Base-by-base conservation (phyloP, 805 yeast species). In the Starmerella potacharoeniae region DNA sequence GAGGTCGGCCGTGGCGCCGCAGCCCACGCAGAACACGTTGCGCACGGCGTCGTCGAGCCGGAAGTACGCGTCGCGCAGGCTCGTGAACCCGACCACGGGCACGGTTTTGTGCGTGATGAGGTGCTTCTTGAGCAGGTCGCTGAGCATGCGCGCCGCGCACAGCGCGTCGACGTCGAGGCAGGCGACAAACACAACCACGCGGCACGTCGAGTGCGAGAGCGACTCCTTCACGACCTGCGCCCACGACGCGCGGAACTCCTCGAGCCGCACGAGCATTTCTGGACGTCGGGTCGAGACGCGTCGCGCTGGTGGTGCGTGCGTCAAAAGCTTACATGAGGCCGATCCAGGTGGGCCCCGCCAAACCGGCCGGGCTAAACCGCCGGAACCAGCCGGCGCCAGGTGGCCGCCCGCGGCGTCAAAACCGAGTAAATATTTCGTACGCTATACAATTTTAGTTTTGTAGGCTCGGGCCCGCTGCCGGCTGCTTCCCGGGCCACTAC, bases 1-100 rank as follows among this genome's bases (percentile, higher is more conserved):
- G 34, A 93, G 64, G 68, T 93, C 97, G 10, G 90, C 79, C 79
- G 85, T 81, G 4, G 95, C 95, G 13, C 98, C 98, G 71, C 96
- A 93, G 0, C 98, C 98, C 0, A 93, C 71, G 42, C 90, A 73
- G 5, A 93, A 68, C 17, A 91, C 84, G 63, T 84, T 88, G 5
- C 81, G 72, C 7, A 93, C 81, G 52, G 87, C 91, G 6, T 71
- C 76, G 65, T 90, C 97, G 44, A 93, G 70, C 53, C 76, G 76
- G 5, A 61, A 54, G 64, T 79, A 90, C 65, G 83, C 86, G 29
- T 64, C 66, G 59, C 79, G 55, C 58, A 95, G 71, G 61, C 89
- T 96, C 10, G 82, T 70, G 65, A 88, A 91, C 0, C 99, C 99
- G 17, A 87, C 89, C 10, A 93, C 91, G 0, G 99, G 98, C 10